Base-by-base conservation (phyloP, 768 basidiomycete species). In the Boletellus emodensis region DNA sequence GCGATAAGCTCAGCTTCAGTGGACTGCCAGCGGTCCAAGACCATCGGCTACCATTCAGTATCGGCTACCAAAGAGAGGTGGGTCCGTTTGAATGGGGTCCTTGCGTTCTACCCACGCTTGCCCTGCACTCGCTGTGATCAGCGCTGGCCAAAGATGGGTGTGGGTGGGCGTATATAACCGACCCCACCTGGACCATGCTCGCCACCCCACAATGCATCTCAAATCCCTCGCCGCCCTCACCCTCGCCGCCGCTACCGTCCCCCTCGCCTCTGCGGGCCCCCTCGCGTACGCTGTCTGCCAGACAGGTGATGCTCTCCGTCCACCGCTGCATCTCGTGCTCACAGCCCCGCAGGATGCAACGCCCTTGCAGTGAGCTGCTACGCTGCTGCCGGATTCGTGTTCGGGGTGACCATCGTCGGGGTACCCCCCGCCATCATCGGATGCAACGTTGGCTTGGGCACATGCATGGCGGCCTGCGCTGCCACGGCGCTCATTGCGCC, bases 401-500 rank as follows among this genome's bases (percentile, higher is more conserved):
- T 67, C 6, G 65, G 65, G 0, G 59, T 57, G 2, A 55, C 62
- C 40, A 14, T 62, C 18, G 48, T 53, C 8, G 60, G 1, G 0
- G 62, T 8, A 0, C 67, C 65, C 6, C 54, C 65, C 1, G 61
- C 52, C 20, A 54, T 64, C 43, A 0, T 57, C 3, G 62, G 15
- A 1, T 67, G 67, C 8, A 67, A 67, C 3, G 40, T 30, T 3
- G 62, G 1, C 7, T 36, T 65, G 0, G 67, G 66, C 2, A 44
- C 48, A 0, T 66, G 65, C 35, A 67, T 63, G 65, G 58, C 45
- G 0, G 45, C 61, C 2, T 66, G 65, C 11, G 65, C 63, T 1
- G 15, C n/a, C 6, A 33, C 35, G 1, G 59, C 59, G 1, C 55
- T 65, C 30, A 0, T 64, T 24, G 54, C 61, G 2, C 67, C 65